A percentile compares a stretch with the other conserved stretches of the same genome.
These are phyloP conservation scores for Phytophthora tubulina DNA, from an alignment of 352 stramenopile species.

Conservation along the genomic window DNA sequence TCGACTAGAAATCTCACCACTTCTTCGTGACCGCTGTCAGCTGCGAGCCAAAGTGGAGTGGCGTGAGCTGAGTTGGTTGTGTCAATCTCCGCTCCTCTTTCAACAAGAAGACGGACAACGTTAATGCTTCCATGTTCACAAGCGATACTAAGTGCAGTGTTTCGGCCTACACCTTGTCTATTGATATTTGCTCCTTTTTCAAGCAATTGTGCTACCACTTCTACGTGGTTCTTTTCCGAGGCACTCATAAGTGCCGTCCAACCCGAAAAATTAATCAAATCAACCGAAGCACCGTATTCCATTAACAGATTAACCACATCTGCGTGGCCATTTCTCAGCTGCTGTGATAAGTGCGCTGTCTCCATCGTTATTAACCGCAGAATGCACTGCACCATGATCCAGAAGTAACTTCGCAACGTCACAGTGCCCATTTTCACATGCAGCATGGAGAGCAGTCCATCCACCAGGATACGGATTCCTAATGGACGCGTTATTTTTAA, in stretches of 20 bases:
- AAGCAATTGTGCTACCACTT: background rate
- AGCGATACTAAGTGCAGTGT: background rate
- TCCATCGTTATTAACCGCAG: background rate
- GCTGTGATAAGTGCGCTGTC: background rate
- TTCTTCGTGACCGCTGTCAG: background rate
- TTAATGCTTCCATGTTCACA: background rate
- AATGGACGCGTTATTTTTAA: background rate
- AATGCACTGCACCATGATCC: background rate
- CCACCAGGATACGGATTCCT: background rate
- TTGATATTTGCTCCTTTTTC: background rate
- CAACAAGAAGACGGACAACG: background rate
- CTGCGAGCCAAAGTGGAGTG: background rate
- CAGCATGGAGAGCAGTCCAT: background rate
- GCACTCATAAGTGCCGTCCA: conserved; percentile 27
- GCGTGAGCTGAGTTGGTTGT: background rate
- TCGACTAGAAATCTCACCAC: background rate
- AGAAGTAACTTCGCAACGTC: background rate
- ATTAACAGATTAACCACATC: conserved; percentile 19
- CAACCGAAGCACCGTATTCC: conserved; percentile 1
- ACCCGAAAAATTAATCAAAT: background rate
- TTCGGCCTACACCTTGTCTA: background rate
- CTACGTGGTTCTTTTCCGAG: conserved; percentile 2
- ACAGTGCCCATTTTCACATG: background rate
- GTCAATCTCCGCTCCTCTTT: background rate
- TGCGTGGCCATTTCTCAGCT: background rate